Evolutionary conservation across 176 grass and related monocot genomes (phyloP).

Genomic region (Coix lacrymajobi): DNA sequence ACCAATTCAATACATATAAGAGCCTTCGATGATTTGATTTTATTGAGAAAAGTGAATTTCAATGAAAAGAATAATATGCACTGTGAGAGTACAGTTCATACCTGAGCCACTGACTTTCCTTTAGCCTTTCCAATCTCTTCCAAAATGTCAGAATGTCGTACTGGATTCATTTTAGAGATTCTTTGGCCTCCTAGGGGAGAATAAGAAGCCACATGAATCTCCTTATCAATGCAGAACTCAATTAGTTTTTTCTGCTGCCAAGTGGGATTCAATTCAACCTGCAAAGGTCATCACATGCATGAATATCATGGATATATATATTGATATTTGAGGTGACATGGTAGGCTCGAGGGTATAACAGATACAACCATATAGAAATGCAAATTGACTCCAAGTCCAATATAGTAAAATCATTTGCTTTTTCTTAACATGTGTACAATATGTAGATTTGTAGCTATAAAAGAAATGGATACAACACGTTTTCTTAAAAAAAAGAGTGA

Average conservation of each 20-base stretch:
- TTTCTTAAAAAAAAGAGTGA: background rate
- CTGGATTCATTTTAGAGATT: slow-evolving; percentile 20
- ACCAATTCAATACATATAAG: background rate
- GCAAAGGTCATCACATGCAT: background rate
- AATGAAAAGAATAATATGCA: background rate
- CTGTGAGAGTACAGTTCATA: slow-evolving; percentile 3
- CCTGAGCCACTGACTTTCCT: slow-evolving; percentile 61
- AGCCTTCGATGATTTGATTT: background rate
- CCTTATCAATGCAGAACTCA: slow-evolving; percentile 39
- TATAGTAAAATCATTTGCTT: background rate
- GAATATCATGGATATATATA: background rate
- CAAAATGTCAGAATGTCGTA: slow-evolving; percentile 40
- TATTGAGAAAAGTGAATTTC: background rate
- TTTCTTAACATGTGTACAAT: background rate
- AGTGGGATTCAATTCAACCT: slow-evolving; percentile 56
- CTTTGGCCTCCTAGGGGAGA: slow-evolving; percentile 49
- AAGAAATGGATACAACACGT: background rate
- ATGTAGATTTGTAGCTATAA: background rate
- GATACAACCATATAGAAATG: background rate
- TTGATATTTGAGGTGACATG: background rate
- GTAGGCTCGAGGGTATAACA: background rate
- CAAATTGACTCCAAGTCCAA: background rate
- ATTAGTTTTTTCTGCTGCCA: slow-evolving; percentile 60
- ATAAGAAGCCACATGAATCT: slow-evolving; percentile 48
- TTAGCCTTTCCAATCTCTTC: slow-evolving; percentile 45